Conservation (phyloP, 192 early-diverging fungal species). For the Backusella circina region DNA sequence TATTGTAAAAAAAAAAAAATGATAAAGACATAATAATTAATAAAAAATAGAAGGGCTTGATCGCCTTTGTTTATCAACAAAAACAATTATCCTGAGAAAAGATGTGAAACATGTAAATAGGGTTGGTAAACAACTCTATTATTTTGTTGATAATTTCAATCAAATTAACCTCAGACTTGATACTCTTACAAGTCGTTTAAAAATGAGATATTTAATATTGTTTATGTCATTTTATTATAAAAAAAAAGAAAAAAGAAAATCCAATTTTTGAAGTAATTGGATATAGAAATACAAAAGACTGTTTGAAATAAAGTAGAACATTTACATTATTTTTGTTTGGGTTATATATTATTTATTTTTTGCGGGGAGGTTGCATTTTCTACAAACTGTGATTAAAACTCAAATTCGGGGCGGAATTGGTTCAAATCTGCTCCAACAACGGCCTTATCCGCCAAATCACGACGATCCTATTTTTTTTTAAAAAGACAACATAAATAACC, state of each 20-base stretch:
- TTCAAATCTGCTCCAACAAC: slow-evolving; percentile 45
- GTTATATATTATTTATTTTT: neutral
- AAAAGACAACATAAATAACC: neutral
- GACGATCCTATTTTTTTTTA: slow-evolving; percentile 40
- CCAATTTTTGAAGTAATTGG: neutral
- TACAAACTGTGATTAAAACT: slow-evolving; percentile 41
- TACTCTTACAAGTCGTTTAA: too few species aligned
- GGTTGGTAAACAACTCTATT: neutral
- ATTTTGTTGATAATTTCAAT: too few species aligned
- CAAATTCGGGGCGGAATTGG: slow-evolving; percentile 59
- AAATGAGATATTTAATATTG: neutral
- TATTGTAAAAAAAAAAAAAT: neutral
- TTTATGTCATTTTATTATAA: neutral
- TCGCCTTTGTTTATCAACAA: neutral
- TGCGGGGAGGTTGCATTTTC: neutral
- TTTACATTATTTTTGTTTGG: neutral
- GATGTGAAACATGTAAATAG: neutral
- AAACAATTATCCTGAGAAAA: neutral
- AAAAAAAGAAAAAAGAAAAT: neutral
- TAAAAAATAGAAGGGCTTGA: neutral
- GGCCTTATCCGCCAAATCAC: slow-evolving; percentile 56
- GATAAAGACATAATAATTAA: neutral
- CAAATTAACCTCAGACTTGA: too few species aligned
- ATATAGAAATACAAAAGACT: neutral
- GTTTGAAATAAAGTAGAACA: neutral